These are phyloP conservation scores for Boletellus emodensis DNA, from an alignment of 768 basidiomycete genomes.

Conservation along the genomic window DNA sequence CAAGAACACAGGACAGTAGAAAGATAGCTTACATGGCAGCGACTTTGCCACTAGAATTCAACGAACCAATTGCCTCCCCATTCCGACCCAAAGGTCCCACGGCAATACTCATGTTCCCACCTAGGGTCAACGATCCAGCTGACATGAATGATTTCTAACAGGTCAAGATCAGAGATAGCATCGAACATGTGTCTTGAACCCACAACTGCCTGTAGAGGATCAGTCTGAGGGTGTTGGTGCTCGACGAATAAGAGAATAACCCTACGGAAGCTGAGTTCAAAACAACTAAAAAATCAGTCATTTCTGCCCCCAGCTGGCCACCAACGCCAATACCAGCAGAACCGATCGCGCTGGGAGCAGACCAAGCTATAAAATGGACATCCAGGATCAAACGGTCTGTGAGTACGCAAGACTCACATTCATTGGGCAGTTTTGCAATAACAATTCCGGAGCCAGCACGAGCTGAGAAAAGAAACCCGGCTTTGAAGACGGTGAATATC, in stretches of 20 bases:
- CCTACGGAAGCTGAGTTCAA: constrained; percentile 77
- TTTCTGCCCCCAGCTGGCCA: constrained; percentile 75
- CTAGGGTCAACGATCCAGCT: constrained; percentile 84
- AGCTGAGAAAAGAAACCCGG: constrained; percentile 63
- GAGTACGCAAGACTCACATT: constrained; percentile 50
- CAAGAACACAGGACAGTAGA: background rate
- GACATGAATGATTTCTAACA: constrained; percentile 85
- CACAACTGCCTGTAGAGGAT: constrained; percentile 53
- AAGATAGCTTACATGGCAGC: constrained; percentile 72
- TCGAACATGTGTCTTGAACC: constrained; percentile 24
- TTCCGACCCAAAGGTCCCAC: constrained; percentile 92
- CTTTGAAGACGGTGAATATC: constrained; percentile 86
- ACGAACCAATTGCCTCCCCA: constrained; percentile 80
- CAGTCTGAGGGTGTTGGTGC: constrained; percentile 4
- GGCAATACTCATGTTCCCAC: constrained; percentile 86
- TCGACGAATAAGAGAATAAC: constrained; percentile 7
- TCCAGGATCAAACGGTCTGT: background rate
- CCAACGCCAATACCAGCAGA: constrained; percentile 89
- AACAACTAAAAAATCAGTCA: constrained; percentile 89
- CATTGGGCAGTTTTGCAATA: constrained; percentile 78
- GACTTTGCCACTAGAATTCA: constrained; percentile 81
- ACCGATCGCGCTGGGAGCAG: constrained; percentile 91
- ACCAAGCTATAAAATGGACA: constrained; percentile 78
- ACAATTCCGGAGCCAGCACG: constrained; percentile 84
- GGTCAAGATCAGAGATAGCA: constrained; percentile 7